Evolutionary conservation across 1,284 basidiomycete species (phyloP).

Genomic region (Malassezia globosa): DNA sequence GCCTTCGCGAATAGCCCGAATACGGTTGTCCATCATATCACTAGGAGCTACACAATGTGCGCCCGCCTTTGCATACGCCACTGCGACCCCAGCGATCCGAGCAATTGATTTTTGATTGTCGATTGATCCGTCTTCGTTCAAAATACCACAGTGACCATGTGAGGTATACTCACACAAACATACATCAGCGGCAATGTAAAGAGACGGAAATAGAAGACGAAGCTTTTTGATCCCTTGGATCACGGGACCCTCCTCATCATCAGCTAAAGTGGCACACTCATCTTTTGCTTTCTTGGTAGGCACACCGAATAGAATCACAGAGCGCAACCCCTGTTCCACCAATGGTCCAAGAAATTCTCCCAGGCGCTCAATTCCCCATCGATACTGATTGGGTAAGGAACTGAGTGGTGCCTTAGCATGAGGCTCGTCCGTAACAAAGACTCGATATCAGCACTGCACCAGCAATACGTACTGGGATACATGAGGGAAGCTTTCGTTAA

Average conservation of each 20-base stretch:
- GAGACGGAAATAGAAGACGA: conserved; percentile 60
- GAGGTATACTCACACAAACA: conserved; percentile 99
- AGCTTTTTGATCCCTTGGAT: conserved; percentile 77
- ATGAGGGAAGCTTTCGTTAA: conserved; percentile 42
- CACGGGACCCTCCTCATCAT: conserved; percentile 80
- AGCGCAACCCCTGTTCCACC: conserved; percentile 74
- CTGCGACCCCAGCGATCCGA: conserved; percentile 80
- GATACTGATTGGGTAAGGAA: conserved; percentile 40
- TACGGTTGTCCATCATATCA: conserved; percentile 99
- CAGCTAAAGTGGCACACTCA: conserved; percentile 68
- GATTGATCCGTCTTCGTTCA: conserved; percentile 63
- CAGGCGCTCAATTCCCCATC: conserved; percentile 87
- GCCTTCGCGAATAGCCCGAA: conserved; percentile 74
- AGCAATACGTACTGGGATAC: conserved; percentile 30
- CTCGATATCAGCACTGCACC: conserved; percentile 1
- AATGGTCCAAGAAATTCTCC: conserved; percentile 74
- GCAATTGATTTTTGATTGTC: conserved; percentile 52
- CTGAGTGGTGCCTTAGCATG: conserved; percentile 27
- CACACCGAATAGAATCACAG: conserved; percentile 93
- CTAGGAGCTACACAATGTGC: conserved; percentile 96
- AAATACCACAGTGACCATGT: conserved; percentile 89
- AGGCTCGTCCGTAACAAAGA: conserved; percentile 43
- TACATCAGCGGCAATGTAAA: conserved; percentile 74
- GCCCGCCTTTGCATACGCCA: conserved; percentile 83
- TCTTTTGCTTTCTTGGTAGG: conserved; percentile 64